A percentile compares a stretch with the other conserved stretches of the same genome.
These are phyloP conservation scores for Ogataea philodendri DNA, from an alignment of 805 yeast species.

Conservation along the genomic window DNA sequence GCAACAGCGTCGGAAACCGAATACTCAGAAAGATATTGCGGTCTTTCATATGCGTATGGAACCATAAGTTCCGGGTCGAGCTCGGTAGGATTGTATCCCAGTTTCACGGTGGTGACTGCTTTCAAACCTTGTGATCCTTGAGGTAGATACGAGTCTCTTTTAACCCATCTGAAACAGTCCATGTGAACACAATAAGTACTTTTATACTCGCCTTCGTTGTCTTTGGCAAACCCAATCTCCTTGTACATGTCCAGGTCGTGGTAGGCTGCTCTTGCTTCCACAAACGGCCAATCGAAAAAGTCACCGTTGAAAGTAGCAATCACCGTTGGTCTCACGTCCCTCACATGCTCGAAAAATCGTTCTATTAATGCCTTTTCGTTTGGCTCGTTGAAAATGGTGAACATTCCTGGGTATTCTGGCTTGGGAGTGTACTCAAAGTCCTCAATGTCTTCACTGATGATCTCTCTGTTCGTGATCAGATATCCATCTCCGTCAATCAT, in stretches of 20 bases:
- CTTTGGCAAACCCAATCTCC: slow-evolving; percentile 92
- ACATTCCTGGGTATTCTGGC: slow-evolving; percentile 90
- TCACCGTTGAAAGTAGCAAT: slow-evolving; percentile 98
- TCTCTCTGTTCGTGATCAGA: slow-evolving; percentile 89
- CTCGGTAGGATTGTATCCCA: slow-evolving; percentile 96
- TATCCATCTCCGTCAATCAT: slow-evolving; percentile 99
- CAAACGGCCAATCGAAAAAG: slow-evolving; percentile 98
- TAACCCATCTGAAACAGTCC: slow-evolving; percentile 98
- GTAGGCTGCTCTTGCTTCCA: slow-evolving; percentile 78
- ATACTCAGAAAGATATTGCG: slow-evolving; percentile 89
- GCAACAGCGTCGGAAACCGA: slow-evolving; percentile 99
- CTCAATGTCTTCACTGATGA: slow-evolving; percentile 90
- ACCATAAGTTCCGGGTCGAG: slow-evolving; percentile 98
- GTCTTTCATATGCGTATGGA: slow-evolving; percentile 92
- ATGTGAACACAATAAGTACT: slow-evolving; percentile 90
- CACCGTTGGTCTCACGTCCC: slow-evolving; percentile 90
- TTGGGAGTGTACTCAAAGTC: slow-evolving; percentile 98
- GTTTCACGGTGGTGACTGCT: slow-evolving; percentile 92
- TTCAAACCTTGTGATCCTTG: slow-evolving; percentile 98
- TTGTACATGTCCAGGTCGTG: slow-evolving; percentile 87
- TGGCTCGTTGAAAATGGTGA: slow-evolving; percentile 85
- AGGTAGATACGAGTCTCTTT: slow-evolving; percentile 94
- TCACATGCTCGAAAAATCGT: slow-evolving; percentile 84
- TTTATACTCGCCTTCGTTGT: slow-evolving; percentile 87
- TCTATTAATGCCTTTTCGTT: slow-evolving; percentile 74